These are phyloP conservation scores for Galerina sulciceps DNA, from an alignment of 768 basidiomycete genomes.

Conservation along the genomic window DNA sequence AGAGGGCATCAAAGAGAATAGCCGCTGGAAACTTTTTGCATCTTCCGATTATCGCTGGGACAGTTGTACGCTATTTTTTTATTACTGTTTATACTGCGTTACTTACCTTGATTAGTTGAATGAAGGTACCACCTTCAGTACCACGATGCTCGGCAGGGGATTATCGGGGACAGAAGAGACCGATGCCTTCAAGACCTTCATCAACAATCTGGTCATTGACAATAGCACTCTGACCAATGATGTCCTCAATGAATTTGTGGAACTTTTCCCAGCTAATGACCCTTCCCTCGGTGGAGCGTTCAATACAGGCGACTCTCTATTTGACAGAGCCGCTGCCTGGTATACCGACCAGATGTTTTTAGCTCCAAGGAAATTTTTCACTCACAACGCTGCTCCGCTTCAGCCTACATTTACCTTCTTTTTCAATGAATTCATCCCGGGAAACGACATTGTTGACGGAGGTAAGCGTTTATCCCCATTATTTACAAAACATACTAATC, in stretches of 20 bases:
- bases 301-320: conserved; percentile 63
- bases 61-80: conserved; percentile 45
- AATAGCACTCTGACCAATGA: conserved; percentile 49
- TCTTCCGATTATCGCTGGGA: conserved; percentile 59
- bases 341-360: conserved; percentile 65
- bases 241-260: conserved; percentile 41
- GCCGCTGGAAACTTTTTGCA: conserved; percentile 53
- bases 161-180: conserved; percentile 44
- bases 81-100: neutral
- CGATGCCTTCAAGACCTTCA: conserved; percentile 49
- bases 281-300: conserved; percentile 51
- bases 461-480: conserved; percentile 33
- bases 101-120: conserved; percentile 41
- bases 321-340: conserved; percentile 59
- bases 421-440: conserved; percentile 63
- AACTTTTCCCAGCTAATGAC: conserved; percentile 53
- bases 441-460: conserved; percentile 48
- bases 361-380: conserved; percentile 52
- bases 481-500: neutral
- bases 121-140: conserved; percentile 54
- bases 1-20: conserved; percentile 49
- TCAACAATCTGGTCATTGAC: conserved; percentile 54
- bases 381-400: conserved; percentile 46
- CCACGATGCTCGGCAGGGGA: conserved; percentile 39
- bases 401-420: conserved; percentile 59